phyloP scores from a whole-genome alignment of 768 basidiomycete species.

The Postia placenta region DNA sequence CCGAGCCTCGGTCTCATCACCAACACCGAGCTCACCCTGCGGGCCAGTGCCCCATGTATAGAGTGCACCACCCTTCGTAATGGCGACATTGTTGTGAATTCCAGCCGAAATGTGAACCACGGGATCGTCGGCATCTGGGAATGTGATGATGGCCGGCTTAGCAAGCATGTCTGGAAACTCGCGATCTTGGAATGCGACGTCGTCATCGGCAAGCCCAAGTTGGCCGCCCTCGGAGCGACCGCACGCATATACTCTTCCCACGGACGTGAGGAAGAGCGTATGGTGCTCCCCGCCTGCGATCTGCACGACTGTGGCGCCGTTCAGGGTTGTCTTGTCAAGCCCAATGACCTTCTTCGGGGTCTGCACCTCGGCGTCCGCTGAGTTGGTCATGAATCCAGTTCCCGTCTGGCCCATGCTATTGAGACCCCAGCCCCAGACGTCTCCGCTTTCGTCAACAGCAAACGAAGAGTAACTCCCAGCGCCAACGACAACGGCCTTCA shows the following conservation, averaged over 20 bases:
- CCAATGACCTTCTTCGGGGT: conserved; percentile 59
- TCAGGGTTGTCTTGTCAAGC: conserved; percentile 56
- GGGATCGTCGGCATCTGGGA: conserved; percentile 59
- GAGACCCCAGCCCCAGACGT: conserved; percentile 94
- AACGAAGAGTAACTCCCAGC: conserved; percentile 87
- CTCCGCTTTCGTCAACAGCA: conserved; percentile 77
- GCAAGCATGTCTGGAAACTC: conserved; percentile 52
- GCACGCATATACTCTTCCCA: conserved; percentile 80
- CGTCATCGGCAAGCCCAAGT: conserved; percentile 69
- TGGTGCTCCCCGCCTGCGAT: conserved; percentile 87
- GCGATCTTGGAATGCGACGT: conserved; percentile 56
- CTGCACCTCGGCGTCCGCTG: conserved; percentile 49
- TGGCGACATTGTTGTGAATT: conserved; percentile 65
- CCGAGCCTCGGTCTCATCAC: conserved; percentile 49
- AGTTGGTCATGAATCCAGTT: conserved; percentile 40
- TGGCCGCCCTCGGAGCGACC: conserved; percentile 84
- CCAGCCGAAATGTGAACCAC: conserved; percentile 64
- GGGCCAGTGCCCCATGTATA: conserved; percentile 78
- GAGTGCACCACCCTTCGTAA: conserved; percentile 60
- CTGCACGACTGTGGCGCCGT: conserved; percentile 50
- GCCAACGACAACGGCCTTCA: conserved; percentile 65
- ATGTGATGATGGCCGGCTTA: conserved; percentile 59
- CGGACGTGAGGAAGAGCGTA: conserved; percentile 78
- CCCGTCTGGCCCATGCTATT: conserved; percentile 87
- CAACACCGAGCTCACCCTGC: conserved; percentile 63